Evolutionary conservation across 306 rosid species (phyloP), one percentile per base, ranked within the genome.

Genomic region (Mimosa pudica): DNA sequence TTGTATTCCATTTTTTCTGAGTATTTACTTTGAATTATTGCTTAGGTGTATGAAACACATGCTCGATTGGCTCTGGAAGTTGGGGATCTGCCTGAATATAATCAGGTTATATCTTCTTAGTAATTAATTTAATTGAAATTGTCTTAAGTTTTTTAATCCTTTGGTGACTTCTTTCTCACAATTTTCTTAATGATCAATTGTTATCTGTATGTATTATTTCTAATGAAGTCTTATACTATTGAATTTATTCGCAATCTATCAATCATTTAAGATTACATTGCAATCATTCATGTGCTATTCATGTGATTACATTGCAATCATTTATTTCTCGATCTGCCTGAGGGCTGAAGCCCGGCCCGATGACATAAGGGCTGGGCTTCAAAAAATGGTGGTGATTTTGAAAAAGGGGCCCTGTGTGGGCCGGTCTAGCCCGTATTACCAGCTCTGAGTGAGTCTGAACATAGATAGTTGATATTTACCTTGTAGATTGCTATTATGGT

Each of bases 31-130:
- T 60, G 44, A 75, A 70, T 70, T 32, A 38, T 79, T 61, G 77
- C 84, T 71, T 87, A 96, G 99, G 99, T 96, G 75, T 96, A 96
- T 52, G 98, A 96, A 89, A 91, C 98, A 57, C 99, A 96, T 79
- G 99, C 98, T 45, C 96, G 99, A 36, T 77, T 91, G 81, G 88
- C 99, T 17, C 61, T 96, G 77, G 99, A 96, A 85, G 78, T 87
- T 81, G 99, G 99, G 64, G 99, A 96, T 87, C 92, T 96, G 74
- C 94, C 96, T 0, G 99, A 96, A 82, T 93, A 83, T 83, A 96
- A 96, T 85, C 99, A 96, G 94, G 99, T 96, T 81, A 55, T 32
- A 85, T 74, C 52, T 71, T 45, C 60, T 48, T 65, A 46, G 41
- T 74, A 14, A 78, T 14, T 77, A 35, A 18, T 32, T 55, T 61